These are phyloP conservation scores for Anthostomella pinea DNA, from an alignment of 2,329 filamentous ascomycete species.

Conservation along the genomic window DNA sequence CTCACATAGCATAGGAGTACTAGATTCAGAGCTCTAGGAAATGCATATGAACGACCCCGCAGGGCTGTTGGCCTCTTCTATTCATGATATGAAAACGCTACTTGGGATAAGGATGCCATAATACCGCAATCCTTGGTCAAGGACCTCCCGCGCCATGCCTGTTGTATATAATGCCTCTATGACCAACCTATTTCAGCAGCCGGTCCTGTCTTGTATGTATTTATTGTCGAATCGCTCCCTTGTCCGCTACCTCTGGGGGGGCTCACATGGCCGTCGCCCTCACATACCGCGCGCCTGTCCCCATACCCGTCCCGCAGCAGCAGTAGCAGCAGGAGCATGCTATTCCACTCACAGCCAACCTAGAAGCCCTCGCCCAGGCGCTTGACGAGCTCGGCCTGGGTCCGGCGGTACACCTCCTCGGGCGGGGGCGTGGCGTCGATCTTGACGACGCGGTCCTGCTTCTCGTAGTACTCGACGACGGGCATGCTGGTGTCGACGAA, in stretches of 20 bases:
- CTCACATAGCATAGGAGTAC: no score
- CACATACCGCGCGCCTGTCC: neutral
- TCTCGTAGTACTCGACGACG: conserved; percentile 81
- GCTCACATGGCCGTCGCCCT: neutral
- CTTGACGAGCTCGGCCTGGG: conserved; percentile 47
- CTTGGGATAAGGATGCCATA: no score
- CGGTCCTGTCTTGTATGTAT: no score
- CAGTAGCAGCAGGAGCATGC: no score
- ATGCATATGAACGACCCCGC: no score
- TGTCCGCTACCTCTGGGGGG: no score
- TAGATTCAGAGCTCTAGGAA: no score
- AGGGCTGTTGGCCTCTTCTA: no score
- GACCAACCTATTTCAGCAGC: neutral
- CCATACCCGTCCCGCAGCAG: neutral
- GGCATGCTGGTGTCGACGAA: conserved; percentile 98
- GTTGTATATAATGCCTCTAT: no score
- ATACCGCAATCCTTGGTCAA: no score
- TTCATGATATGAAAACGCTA: neutral
- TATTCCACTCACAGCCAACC: neutral
- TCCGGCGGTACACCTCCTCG: conserved; percentile 57
- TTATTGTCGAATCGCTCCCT: no score
- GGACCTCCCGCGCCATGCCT: no score
- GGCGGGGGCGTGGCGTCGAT: conserved; percentile 69
- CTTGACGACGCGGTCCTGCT: conserved; percentile 74
- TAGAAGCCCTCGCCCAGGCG: conserved; percentile 45